Evolutionary conservation across 768 basidiomycete species (phyloP).

Genomic region (Hydnomerulius pinastri): DNA sequence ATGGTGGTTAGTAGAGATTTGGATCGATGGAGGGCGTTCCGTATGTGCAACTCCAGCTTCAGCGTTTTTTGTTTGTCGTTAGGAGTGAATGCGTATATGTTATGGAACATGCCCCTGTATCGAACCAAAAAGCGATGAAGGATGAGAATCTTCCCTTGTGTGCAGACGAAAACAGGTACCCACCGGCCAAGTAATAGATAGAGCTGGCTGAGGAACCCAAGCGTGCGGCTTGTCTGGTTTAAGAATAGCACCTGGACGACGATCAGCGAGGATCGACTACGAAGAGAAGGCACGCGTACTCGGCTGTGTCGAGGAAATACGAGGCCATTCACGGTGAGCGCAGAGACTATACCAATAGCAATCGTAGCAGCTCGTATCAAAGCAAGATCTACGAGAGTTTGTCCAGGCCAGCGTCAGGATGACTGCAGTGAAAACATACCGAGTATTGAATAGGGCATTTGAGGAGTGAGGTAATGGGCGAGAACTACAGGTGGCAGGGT

Average conservation of each 20-base stretch:
- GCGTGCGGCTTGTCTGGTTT: slow-evolving; percentile 37
- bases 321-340: slow-evolving; percentile 44
- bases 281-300: slow-evolving; percentile 24
- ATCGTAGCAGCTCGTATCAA: slow-evolving; percentile 44
- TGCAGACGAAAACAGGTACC: slow-evolving; percentile 11
- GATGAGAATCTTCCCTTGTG: too few relatives aligned
- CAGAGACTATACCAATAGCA: slow-evolving; percentile 45
- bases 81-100: slow-evolving; percentile 22
- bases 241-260: slow-evolving; percentile 41
- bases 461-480: slow-evolving; percentile 28
- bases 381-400: slow-evolving; percentile 36
- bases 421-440: too few relatives aligned
- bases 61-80: slow-evolving; percentile 37
- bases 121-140: too few relatives aligned
- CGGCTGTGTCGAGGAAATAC: slow-evolving; percentile 50
- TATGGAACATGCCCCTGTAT: slow-evolving; percentile 40
- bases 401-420: background rate
- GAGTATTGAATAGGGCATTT: slow-evolving; percentile 28
- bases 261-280: background rate
- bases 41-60: slow-evolving; percentile 44
- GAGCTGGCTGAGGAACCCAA: slow-evolving; percentile 43
- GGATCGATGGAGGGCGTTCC: slow-evolving; percentile 41
- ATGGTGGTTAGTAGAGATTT: slow-evolving; percentile 42
- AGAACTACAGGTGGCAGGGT: slow-evolving; percentile 46
- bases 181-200: slow-evolving; percentile 46